Evolutionary conservation across 768 basidiomycete genomes (phyloP).

Genomic region (Pluteus cervinus): DNA sequence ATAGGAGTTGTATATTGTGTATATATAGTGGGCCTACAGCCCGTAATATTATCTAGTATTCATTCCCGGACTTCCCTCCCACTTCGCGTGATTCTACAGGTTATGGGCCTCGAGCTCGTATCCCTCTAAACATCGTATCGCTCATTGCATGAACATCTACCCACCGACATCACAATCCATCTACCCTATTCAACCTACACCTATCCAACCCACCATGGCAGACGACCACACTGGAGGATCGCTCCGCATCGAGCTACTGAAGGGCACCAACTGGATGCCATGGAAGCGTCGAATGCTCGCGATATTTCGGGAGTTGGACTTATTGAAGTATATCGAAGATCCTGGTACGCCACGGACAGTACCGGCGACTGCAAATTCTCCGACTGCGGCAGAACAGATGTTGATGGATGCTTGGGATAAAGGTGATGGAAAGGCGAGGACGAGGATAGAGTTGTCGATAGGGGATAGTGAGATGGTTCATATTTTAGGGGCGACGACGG

Average conservation of each 20-base stretch:
- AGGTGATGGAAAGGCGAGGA: constrained; percentile 15
- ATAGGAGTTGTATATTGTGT: too few species aligned
- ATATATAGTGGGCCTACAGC: too few species aligned
- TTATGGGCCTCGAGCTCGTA: constrained; percentile 23
- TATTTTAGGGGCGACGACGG: constrained; percentile 16
- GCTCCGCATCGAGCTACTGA: constrained; percentile 18
- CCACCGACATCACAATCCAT: constrained; percentile 6
- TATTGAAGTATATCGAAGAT: constrained; percentile 17
- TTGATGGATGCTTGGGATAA: constrained; percentile 9
- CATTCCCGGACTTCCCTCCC: too few species aligned
- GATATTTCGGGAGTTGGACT: constrained; percentile 19
- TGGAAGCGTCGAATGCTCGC: constrained; percentile 21
- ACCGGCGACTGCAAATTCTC: constrained; percentile 2
- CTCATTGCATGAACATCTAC: constrained; percentile 5
- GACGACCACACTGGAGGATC: constrained; percentile 10
- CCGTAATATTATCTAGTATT: too few species aligned
- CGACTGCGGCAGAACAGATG: background rate
- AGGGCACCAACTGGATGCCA: constrained; percentile 21
- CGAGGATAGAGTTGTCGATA: constrained; percentile 16
- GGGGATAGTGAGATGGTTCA: constrained; percentile 19
- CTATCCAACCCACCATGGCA: constrained; percentile 9
- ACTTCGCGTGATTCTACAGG: constrained; percentile 18
- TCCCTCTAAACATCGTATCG: background rate
- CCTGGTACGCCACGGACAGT: constrained; percentile 12
- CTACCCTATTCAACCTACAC: constrained; percentile 8